Conservation (phyloP, 2,329 filamentous ascomycete species). For the Xenoacremonium recifei region DNA sequence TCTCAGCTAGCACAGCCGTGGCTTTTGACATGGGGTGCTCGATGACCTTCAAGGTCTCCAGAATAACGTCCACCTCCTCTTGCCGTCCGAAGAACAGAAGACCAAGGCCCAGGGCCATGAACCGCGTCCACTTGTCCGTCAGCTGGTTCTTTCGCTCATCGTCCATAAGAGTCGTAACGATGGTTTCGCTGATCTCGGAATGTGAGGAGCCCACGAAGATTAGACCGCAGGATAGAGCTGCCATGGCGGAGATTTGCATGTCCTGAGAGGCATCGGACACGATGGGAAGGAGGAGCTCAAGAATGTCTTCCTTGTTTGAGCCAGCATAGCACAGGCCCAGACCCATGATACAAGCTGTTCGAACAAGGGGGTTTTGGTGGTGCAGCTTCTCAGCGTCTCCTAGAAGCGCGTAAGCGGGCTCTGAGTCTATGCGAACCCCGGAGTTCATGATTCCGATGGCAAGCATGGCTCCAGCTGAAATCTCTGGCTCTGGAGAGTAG, state of each 20-base stretch:
- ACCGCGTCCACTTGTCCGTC: constrained; percentile 97
- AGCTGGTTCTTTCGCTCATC: constrained; percentile 88
- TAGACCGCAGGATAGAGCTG: constrained; percentile 84
- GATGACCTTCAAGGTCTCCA: constrained; percentile 94
- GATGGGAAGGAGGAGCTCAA: constrained; percentile 82
- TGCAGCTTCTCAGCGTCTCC: constrained; percentile 77
- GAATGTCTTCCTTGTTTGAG: constrained; percentile 85
- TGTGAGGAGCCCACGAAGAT: constrained; percentile 93
- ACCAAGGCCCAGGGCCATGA: constrained; percentile 90
- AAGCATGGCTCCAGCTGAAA: constrained; percentile 87
- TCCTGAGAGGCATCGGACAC: constrained; percentile 80
- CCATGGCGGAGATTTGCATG: constrained; percentile 97
- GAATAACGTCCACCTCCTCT: constrained; percentile 96
- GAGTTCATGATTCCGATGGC: constrained; percentile 96
- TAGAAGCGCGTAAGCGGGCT: constrained; percentile 85
- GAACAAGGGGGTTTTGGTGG: constrained; percentile 73
- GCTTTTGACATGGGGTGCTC: constrained; percentile 96
- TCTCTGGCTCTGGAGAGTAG: constrained; percentile 73
- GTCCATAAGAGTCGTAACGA: constrained; percentile 89
- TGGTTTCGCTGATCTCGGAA: constrained; percentile 85
- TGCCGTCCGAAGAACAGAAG: constrained; percentile 94
- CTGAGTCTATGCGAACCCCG: constrained; percentile 83
- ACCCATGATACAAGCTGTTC: constrained; percentile 90
- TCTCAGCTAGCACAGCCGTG: constrained; percentile 90
- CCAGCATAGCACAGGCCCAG: constrained; percentile 92